Conservation (phyloP, 441 rosid genomes). For the Gossypium gossypioides region DNA sequence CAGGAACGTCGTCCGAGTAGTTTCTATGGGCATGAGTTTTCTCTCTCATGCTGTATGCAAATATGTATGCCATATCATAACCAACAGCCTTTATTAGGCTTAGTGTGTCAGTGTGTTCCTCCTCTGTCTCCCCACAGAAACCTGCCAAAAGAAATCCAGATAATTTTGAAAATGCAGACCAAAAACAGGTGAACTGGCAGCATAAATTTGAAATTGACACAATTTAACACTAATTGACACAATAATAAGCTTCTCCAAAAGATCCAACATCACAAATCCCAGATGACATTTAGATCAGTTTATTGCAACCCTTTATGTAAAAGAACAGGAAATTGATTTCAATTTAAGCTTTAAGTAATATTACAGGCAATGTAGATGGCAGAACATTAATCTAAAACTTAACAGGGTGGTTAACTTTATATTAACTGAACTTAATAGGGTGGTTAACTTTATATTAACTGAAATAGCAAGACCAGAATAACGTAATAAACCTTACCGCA, state of each 20-base stretch:
- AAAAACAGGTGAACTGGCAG: neutral
- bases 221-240: neutral
- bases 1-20: slow-evolving; percentile 65
- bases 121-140: slow-evolving; percentile 90
- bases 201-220: neutral
- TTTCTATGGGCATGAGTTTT: slow-evolving; percentile 79
- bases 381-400: no score
- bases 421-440: no score
- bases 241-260: no score
- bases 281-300: no score
- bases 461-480: neutral
- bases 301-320: no score
- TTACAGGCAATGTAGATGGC: no score
- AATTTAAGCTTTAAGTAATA: no score
- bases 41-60: slow-evolving; percentile 94
- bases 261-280: no score
- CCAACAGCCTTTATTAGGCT: slow-evolving; percentile 59
- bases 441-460: neutral
- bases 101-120: slow-evolving; percentile 66
- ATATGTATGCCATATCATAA: slow-evolving; percentile 89
- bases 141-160: slow-evolving; percentile 31
- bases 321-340: no score
- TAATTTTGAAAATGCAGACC: neutral
- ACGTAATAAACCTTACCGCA: slow-evolving; percentile 38
- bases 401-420: no score